These are phyloP conservation scores for Candida pseudoviswanathii DNA, from an alignment of 1,139 yeast genomes.

Conservation along the genomic window DNA sequence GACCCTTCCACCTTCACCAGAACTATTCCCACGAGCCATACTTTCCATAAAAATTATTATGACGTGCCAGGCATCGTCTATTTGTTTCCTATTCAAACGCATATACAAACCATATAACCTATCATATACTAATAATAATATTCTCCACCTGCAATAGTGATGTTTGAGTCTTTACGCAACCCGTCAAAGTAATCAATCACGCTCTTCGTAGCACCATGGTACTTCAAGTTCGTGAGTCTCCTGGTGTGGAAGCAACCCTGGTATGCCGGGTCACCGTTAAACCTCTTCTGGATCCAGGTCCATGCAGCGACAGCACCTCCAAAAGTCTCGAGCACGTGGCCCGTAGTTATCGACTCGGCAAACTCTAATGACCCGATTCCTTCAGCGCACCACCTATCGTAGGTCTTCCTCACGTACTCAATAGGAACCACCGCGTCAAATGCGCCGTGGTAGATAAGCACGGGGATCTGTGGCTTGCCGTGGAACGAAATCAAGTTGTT, in stretches of 20 bases:
- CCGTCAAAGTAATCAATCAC: background rate
- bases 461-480: slow-evolving; percentile 31
- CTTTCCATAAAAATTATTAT: no score
- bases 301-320: slow-evolving; percentile 35
- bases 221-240: slow-evolving; percentile 11
- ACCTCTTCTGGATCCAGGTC: slow-evolving; percentile 25
- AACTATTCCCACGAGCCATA: no score
- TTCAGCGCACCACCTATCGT: slow-evolving; percentile 32
- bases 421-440: slow-evolving; percentile 34
- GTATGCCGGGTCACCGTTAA: slow-evolving; percentile 8
- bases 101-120: no score
- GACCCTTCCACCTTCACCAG: no score
- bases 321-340: slow-evolving; percentile 29
- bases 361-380: slow-evolving; percentile 34
- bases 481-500: slow-evolving; percentile 23
- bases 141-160: background rate
- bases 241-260: slow-evolving; percentile 12
- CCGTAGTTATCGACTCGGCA: slow-evolving; percentile 25
- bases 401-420: slow-evolving; percentile 24
- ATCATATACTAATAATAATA: no score
- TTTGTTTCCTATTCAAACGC: background rate
- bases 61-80: background rate
- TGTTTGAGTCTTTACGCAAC: background rate
- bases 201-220: slow-evolving; percentile 9
- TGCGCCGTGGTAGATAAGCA: slow-evolving; percentile 36